Evolutionary conservation across 2,329 filamentous ascomycete genomes (phyloP).

Genomic region (Colletotrichum liaoningense): DNA sequence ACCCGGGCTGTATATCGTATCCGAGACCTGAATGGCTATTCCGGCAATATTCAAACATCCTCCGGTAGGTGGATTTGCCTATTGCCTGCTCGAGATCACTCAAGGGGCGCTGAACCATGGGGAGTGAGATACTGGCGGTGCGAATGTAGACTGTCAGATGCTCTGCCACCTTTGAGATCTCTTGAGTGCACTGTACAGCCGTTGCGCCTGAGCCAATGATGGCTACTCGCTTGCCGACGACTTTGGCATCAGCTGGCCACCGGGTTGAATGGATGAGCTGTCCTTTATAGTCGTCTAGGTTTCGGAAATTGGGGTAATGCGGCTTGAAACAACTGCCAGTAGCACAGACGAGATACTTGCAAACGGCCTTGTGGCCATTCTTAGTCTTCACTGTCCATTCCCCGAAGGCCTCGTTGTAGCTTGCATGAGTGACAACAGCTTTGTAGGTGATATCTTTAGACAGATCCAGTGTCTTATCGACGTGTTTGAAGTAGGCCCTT

Average conservation of each 20-base stretch:
- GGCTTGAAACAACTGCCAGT: slow-evolving; percentile 59
- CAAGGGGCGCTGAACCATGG: slow-evolving; percentile 63
- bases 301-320: slow-evolving; percentile 49
- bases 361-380: slow-evolving; percentile 49
- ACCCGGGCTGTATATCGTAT: slow-evolving; percentile 58
- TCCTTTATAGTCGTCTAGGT: slow-evolving; percentile 45
- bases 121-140: slow-evolving; percentile 68
- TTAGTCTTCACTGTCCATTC: slow-evolving; percentile 58
- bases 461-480: slow-evolving; percentile 55
- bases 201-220: slow-evolving; percentile 47
- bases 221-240: slow-evolving; percentile 40
- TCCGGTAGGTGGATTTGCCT: slow-evolving; percentile 46
- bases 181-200: slow-evolving; percentile 44
- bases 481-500: slow-evolving; percentile 57
- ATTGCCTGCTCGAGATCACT: slow-evolving; percentile 58
- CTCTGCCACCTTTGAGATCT: slow-evolving; percentile 47
- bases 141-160: slow-evolving; percentile 63
- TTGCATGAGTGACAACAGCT: slow-evolving; percentile 52
- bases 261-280: slow-evolving; percentile 43
- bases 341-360: slow-evolving; percentile 56
- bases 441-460: slow-evolving; percentile 58
- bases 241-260: slow-evolving; percentile 40
- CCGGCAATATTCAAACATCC: slow-evolving; percentile 56
- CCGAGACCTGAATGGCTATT: slow-evolving; percentile 64
- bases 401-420: slow-evolving; percentile 48